phyloP scores from a whole-genome alignment of 768 basidiomycete species.

The Pleurotus djamor region DNA sequence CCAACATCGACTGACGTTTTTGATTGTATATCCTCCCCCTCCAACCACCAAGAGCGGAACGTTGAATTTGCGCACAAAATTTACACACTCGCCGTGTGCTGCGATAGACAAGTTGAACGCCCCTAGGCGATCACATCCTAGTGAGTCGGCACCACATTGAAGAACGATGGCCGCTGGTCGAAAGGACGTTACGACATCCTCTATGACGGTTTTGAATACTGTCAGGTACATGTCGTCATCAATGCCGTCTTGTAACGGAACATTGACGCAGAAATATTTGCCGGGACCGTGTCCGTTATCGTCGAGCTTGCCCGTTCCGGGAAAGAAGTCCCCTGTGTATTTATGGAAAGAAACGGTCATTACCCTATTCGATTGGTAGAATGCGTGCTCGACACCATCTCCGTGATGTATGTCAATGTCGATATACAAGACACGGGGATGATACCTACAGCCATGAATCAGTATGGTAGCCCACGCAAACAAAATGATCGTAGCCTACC shows the following conservation, averaged over 20 bases:
- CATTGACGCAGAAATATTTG: conserved; percentile 94
- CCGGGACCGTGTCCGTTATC: conserved; percentile 88
- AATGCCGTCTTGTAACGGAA: conserved; percentile 93
- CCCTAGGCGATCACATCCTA: conserved; percentile 92
- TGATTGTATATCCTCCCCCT: conserved; percentile 96
- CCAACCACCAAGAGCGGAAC: conserved; percentile 91
- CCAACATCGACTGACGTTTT: conserved; percentile 98
- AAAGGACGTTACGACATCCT: conserved; percentile 88
- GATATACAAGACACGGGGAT: conserved; percentile 94
- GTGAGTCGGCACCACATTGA: conserved; percentile 95
- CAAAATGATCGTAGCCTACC: conserved; percentile 40
- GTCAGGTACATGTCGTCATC: conserved; percentile 97
- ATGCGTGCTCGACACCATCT: conserved; percentile 97
- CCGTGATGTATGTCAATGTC: conserved; percentile 99
- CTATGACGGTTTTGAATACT: conserved; percentile 95
- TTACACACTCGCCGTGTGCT: conserved; percentile 97
- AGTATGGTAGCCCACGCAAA: neutral
- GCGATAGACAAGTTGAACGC: conserved; percentile 98
- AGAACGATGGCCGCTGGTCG: conserved; percentile 89
- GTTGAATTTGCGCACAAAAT: conserved; percentile 91
- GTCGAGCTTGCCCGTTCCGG: conserved; percentile 93
- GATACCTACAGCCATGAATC: conserved; percentile 57
- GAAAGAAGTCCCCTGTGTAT: conserved; percentile 98
- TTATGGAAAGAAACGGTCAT: conserved; percentile 99
- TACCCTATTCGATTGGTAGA: conserved; percentile 97